Conservation (phyloP, 352 stramenopile genomes). For the Blastocystis sp. region DNA sequence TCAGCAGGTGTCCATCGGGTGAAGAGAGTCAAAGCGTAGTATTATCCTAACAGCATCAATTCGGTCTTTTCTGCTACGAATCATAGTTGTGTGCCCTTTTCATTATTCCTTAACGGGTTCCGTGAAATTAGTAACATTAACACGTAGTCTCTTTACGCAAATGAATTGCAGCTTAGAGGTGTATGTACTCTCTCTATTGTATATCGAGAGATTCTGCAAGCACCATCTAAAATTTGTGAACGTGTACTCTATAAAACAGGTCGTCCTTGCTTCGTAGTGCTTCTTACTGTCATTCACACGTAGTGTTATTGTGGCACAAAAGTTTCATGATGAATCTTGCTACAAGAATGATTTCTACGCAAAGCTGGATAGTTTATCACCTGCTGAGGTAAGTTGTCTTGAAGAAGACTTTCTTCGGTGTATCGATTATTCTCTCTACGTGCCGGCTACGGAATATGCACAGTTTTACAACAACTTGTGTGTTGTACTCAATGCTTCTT, state of each 20-base stretch:
- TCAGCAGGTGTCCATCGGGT: background rate
- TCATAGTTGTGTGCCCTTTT: background rate
- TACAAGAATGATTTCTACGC: conserved; percentile 37
- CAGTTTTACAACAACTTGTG: background rate
- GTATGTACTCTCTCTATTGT: conserved; percentile 53
- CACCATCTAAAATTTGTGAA: background rate
- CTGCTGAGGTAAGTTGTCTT: conserved; percentile 5
- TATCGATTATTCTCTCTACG: conserved; percentile 45
- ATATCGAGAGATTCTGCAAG: conserved; percentile 43
- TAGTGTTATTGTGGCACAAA: conserved; percentile 39
- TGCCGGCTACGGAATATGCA: conserved; percentile 23
- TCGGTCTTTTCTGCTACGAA: background rate
- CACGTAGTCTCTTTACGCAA: conserved; percentile 48
- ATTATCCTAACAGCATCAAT: background rate
- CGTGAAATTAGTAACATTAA: background rate
- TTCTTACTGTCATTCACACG: background rate
- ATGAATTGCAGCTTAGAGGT: conserved; percentile 65
- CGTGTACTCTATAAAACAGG: background rate
- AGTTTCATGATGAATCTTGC: conserved; percentile 45
- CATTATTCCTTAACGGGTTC: conserved; percentile 24
- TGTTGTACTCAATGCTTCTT: background rate
- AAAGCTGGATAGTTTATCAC: background rate
- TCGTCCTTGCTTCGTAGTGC: conserved; percentile 36
- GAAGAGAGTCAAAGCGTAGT: background rate
- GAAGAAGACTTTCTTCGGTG: conserved; percentile 24